Conservation (phyloP, 2,329 filamentous ascomycete species). For the Microdochium bolleyi region DNA sequence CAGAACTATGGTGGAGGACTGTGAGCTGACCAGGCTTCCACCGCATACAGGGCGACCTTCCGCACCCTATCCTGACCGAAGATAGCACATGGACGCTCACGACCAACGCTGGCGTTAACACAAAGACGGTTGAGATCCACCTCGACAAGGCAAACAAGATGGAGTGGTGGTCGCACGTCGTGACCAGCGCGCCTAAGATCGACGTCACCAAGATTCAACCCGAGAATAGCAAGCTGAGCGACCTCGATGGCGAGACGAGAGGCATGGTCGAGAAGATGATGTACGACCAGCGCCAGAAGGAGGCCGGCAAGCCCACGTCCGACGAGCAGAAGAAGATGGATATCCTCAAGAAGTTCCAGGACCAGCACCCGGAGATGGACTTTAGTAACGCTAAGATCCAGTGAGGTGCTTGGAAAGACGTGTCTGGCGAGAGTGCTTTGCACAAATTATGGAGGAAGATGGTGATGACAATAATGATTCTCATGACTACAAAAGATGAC, state of each 20-base stretch:
- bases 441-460: too few species aligned
- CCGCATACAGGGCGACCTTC: conserved; percentile 64
- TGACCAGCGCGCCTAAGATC: conserved; percentile 80
- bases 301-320: conserved; percentile 77
- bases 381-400: conserved; percentile 63
- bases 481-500: too few species aligned
- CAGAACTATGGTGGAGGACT: too few species aligned
- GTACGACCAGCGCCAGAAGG: conserved; percentile 97
- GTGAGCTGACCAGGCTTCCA: conserved; percentile 3
- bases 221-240: conserved; percentile 83
- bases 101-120: conserved; percentile 56
- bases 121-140: conserved; percentile 65
- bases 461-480: too few species aligned
- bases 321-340: conserved; percentile 96
- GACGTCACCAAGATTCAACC: conserved; percentile 93
- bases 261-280: conserved; percentile 99
- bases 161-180: conserved; percentile 96
- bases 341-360: conserved; percentile 87
- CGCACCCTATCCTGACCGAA: conserved; percentile 70
- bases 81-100: conserved; percentile 94
- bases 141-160: conserved; percentile 95
- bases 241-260: conserved; percentile 90
- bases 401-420: conserved; percentile 21
- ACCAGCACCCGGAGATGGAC: conserved; percentile 66
- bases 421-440: neutral